Percentiles rank a stretch among this genome's conserved stretches.
Evolutionary conservation across 2,329 filamentous ascomycete genomes (phyloP).

Genomic region (Falciphora oryzae): DNA sequence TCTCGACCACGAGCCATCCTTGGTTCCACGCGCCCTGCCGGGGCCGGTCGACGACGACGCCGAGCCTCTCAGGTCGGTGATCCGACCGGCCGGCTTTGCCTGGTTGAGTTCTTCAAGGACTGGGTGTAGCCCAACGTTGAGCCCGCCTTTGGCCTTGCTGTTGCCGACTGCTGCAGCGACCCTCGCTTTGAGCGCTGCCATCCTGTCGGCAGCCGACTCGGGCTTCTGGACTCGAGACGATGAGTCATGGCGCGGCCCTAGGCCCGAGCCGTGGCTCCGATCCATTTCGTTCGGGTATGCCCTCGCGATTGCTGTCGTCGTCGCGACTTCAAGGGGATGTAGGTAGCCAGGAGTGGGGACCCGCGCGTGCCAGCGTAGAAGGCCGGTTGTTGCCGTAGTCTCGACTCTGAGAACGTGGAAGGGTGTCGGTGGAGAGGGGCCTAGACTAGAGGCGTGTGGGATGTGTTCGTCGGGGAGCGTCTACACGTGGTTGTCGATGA

Average conservation of each 20-base stretch:
- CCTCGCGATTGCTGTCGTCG: background rate
- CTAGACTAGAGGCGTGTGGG: no score
- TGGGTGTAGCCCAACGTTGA: slow-evolving; percentile 73
- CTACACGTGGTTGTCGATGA: no score
- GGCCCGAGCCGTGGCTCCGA: slow-evolving; percentile 42
- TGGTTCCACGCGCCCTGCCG: background rate
- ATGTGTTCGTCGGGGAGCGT: no score
- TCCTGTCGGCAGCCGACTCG: slow-evolving; percentile 55
- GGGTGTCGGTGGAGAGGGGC: background rate
- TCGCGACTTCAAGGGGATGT: background rate
- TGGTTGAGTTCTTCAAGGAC: slow-evolving; percentile 53
- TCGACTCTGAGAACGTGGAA: background rate
- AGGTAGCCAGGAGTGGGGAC: background rate
- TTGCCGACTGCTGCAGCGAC: slow-evolving; percentile 68
- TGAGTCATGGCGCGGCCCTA: slow-evolving; percentile 51
- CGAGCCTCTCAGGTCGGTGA: background rate
- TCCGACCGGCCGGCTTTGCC: background rate
- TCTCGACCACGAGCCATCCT: background rate
- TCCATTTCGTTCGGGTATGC: slow-evolving; percentile 29
- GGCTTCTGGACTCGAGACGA: slow-evolving; percentile 49
- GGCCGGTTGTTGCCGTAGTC: background rate
- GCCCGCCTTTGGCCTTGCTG: slow-evolving; percentile 56
- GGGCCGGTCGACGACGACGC: background rate
- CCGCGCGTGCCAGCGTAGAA: background rate
- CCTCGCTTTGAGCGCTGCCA: slow-evolving; percentile 74